Evolutionary conservation across 345 rosid species (phyloP).

Genomic region (Gossypium stocksii): DNA sequence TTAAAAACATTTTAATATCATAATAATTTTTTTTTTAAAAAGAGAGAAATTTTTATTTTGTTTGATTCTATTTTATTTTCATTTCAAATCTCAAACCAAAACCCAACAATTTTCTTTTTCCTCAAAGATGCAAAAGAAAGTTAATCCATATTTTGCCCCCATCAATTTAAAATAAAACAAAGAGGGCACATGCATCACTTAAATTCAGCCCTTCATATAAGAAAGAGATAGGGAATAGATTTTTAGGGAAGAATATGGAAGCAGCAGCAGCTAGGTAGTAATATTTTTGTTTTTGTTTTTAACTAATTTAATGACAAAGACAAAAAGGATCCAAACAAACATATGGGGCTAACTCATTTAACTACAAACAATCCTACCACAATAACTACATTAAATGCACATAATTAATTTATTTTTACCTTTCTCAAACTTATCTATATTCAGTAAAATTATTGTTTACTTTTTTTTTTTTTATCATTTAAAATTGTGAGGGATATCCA

Average conservation of each 20-base stretch:
- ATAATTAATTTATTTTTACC: neutral
- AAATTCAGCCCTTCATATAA: neutral
- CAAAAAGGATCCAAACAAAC: slow-evolving; percentile 6
- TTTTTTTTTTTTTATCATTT: too few species aligned
- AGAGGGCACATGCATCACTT: neutral
- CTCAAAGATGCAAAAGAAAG: neutral
- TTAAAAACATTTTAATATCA: neutral
- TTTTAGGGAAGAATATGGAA: neutral
- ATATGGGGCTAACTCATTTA: neutral
- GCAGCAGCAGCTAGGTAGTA: neutral
- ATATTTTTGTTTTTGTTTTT: neutral
- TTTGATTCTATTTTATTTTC: neutral
- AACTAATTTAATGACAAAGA: neutral
- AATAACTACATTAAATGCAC: neutral
- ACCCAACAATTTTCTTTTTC: neutral
- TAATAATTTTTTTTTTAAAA: too few species aligned
- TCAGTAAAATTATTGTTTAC: too few species aligned
- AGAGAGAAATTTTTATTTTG: too few species aligned
- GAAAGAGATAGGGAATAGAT: neutral
- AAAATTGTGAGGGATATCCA: too few species aligned
- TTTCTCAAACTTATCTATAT: too few species aligned
- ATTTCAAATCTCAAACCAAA: neutral
- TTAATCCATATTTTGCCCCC: neutral
- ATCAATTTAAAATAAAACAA: neutral
- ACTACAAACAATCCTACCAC: neutral